phyloP scores from a whole-genome alignment of 768 basidiomycete species.

The Boletus subcaerulescens region DNA sequence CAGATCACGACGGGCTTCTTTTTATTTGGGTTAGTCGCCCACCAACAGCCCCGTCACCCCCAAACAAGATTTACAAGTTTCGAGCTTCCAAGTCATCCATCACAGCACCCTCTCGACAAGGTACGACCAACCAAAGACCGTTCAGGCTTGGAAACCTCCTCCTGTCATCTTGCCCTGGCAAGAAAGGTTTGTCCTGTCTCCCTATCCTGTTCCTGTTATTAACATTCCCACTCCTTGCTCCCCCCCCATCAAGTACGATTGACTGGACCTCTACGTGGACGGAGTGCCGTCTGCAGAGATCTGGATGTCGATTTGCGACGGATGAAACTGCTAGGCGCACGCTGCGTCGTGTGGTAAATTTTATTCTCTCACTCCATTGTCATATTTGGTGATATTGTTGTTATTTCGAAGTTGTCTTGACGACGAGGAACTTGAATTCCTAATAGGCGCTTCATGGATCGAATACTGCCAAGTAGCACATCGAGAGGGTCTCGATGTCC shows the following conservation, averaged over 20 bases:
- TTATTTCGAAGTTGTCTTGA: constrained; percentile 66
- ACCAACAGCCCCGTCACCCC: constrained; percentile 16
- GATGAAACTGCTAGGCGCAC: constrained; percentile 69
- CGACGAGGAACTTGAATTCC: constrained; percentile 74
- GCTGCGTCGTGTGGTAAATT: constrained; percentile 76
- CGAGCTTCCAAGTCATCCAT: constrained; percentile 7
- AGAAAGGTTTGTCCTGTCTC: constrained; percentile 61
- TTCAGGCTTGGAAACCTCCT: constrained; percentile 77
- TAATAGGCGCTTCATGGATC: constrained; percentile 78
- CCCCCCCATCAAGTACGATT: constrained; percentile 52
- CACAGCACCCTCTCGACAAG: constrained; percentile 4
- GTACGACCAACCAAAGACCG: constrained; percentile 12
- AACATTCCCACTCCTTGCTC: neutral
- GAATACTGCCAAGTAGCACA: constrained; percentile 67
- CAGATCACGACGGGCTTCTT: neutral
- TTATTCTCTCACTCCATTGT: neutral
- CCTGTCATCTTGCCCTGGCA: constrained; percentile 91
- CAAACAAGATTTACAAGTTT: constrained; percentile 13
- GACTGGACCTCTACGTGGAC: constrained; percentile 71
- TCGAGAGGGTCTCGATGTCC: constrained; percentile 68
- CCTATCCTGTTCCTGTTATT: neutral
- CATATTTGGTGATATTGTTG: neutral
- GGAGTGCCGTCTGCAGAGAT: constrained; percentile 81
- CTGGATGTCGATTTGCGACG: constrained; percentile 72
- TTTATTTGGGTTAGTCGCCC: constrained; percentile 14